Evolutionary conservation across 2,329 filamentous ascomycete species (phyloP).

Genomic region (Pezicula rhizophila): DNA sequence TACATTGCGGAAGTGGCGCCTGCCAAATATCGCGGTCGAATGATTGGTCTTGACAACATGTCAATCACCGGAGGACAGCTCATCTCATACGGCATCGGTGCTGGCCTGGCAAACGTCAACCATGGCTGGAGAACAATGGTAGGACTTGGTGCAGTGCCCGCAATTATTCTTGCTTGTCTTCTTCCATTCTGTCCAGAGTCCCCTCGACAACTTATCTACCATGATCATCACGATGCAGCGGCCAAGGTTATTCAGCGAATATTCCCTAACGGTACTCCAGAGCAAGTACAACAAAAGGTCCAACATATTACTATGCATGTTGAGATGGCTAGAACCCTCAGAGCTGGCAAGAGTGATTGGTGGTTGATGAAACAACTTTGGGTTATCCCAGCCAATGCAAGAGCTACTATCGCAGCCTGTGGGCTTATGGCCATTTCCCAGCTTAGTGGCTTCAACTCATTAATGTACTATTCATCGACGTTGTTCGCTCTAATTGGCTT

Average conservation of each 20-base stretch:
- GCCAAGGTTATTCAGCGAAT: conserved; percentile 32
- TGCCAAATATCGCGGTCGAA: conserved; percentile 40
- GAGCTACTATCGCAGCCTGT: conserved; percentile 39
- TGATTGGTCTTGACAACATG: conserved; percentile 44
- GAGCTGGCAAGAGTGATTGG: conserved; percentile 34
- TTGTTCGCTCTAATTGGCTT: conserved; percentile 43
- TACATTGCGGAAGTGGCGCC: conserved; percentile 47
- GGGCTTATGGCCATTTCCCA: conserved; percentile 46
- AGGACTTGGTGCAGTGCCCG: conserved; percentile 36
- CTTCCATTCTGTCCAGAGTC: conserved; percentile 42
- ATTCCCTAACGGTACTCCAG: conserved; percentile 34
- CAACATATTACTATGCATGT: conserved; percentile 33
- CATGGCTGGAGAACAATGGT: conserved; percentile 32
- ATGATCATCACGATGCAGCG: conserved; percentile 32
- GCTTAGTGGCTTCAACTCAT: conserved; percentile 37
- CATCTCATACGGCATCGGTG: conserved; percentile 35
- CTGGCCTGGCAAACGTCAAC: conserved; percentile 32
- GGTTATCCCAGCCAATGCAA: conserved; percentile 35
- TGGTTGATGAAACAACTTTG: conserved; percentile 41
- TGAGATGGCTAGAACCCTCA: conserved; percentile 33
- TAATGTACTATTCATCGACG: conserved; percentile 39
- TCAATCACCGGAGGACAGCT: conserved; percentile 37
- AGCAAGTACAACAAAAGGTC: conserved; percentile 39
- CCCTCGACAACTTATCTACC: conserved; percentile 39
- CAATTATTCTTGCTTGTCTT: conserved; percentile 36